phyloP scores from a whole-genome alignment of 306 rosid species.

The Amphicarpaea edgeworthii region DNA sequence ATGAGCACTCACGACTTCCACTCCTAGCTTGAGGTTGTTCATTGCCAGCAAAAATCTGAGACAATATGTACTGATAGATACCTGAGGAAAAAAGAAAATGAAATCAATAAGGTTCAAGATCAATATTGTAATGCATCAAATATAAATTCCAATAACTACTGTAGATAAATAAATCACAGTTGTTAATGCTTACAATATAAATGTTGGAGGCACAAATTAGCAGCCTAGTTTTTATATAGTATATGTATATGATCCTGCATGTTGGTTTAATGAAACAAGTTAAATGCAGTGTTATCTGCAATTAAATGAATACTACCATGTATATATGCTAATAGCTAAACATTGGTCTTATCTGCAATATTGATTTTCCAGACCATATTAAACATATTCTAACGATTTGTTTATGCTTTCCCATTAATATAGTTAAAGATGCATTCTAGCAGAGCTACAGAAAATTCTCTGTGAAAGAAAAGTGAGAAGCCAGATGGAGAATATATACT shows the following conservation, averaged over 20 bases:
- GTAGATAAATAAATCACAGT: not conserved
- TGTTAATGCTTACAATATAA: not conserved
- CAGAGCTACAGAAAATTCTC: not conserved
- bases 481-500: too few species aligned
- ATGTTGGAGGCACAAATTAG: not conserved
- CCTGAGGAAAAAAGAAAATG: constrained; percentile 46
- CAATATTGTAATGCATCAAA: not conserved
- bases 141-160: not conserved
- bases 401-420: constrained; percentile 15
- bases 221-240: not conserved
- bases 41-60: constrained; percentile 47
- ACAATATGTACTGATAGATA: constrained; percentile 27
- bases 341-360: constrained; percentile 1
- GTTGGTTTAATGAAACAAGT: not conserved
- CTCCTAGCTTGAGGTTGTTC: constrained; percentile 79
- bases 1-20: constrained; percentile 84
- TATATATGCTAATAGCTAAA: not conserved
- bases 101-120: not conserved
- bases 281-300: too few species aligned
- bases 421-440: constrained; percentile 11
- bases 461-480: not conserved
- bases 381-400: not conserved
- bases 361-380: not conserved
- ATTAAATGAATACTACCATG: not conserved
- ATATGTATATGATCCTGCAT: not conserved